These are phyloP conservation scores for Venturiaceae sp. DNA, from an alignment of 2,329 filamentous ascomycete species.

Conservation along the genomic window DNA sequence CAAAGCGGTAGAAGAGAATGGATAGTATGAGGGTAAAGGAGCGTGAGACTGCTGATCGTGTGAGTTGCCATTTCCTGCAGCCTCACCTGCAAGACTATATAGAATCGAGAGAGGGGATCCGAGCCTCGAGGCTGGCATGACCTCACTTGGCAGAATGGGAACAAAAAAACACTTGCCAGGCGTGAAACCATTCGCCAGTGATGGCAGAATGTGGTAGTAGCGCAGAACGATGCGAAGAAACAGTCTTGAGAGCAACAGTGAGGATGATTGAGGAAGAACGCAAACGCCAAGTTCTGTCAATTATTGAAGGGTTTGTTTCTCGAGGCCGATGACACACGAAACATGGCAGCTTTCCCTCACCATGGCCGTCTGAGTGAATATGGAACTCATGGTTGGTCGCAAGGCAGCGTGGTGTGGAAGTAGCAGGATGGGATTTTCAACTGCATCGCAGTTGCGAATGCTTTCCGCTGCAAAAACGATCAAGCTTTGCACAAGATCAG, in stretches of 20 bases:
- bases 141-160: neutral
- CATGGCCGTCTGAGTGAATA: neutral
- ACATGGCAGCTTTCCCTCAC: neutral
- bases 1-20: neutral
- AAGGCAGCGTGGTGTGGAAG: neutral
- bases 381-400: neutral
- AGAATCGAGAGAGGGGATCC: neutral
- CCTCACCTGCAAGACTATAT: neutral
- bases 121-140: neutral
- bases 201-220: neutral
- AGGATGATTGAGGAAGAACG: neutral
- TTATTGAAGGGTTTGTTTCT: neutral
- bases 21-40: neutral
- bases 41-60: neutral
- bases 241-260: neutral
- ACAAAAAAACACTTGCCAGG: neutral
- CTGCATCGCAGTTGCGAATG: neutral
- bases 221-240: neutral
- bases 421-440: neutral
- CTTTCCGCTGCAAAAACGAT: neutral
- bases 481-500: neutral
- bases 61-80: neutral
- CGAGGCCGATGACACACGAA: neutral
- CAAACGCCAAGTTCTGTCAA: slow-evolving; percentile 2
- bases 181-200: neutral